phyloP scores from a whole-genome alignment of 441 rosid species.

The Euphorbia corollata region DNA sequence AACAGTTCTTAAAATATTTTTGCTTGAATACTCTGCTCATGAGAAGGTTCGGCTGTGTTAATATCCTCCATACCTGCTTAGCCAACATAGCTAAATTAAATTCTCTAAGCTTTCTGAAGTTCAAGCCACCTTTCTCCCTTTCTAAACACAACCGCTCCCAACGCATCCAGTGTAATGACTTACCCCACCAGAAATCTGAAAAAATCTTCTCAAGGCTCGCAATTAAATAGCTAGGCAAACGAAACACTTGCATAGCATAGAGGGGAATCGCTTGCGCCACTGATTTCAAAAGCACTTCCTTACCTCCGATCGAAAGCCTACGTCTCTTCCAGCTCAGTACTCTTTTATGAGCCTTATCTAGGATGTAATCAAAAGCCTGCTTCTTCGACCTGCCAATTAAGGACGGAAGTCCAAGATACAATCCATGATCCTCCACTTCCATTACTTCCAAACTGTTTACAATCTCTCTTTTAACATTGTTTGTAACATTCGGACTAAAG shows the following conservation, averaged over 20 bases:
- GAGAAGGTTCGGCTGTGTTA: not conserved
- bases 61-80: not conserved
- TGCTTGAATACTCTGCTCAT: not conserved
- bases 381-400: no score
- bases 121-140: not conserved
- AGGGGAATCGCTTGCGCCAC: not conserved
- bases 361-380: no score
- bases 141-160: not conserved
- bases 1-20: no score
- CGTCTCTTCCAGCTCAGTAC: not conserved
- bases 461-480: no score
- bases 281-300: not conserved
- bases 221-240: not conserved
- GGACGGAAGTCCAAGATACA: no score
- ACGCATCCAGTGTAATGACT: not conserved
- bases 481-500: no score
- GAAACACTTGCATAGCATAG: not conserved
- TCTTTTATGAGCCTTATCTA: not conserved
- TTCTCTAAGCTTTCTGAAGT: not conserved
- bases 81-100: not conserved
- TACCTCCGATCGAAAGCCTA: not conserved
- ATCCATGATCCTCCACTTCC: no score
- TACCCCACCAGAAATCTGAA: not conserved
- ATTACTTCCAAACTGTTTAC: no score
- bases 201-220: not conserved